These are phyloP conservation scores for Juglanconis oblonga DNA, from an alignment of 2,329 filamentous ascomycete genomes.

Conservation along the genomic window DNA sequence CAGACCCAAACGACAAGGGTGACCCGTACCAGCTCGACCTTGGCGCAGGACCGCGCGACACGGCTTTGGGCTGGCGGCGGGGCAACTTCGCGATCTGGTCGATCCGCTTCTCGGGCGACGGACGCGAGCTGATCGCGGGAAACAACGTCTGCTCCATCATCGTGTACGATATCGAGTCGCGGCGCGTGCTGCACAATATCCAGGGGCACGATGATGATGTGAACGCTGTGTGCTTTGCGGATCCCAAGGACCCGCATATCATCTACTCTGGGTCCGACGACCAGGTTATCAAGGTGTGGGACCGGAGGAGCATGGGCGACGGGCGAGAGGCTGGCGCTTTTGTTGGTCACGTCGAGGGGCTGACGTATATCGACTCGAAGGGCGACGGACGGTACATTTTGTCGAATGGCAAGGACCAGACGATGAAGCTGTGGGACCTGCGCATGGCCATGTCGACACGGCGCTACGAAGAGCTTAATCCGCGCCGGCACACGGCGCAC, in stretches of 20 bases:
- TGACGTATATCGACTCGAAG: constrained; percentile 69
- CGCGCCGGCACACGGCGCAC: constrained; percentile 48
- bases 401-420: constrained; percentile 93
- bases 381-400: constrained; percentile 78
- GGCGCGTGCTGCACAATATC: constrained; percentile 70
- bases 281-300: constrained; percentile 92
- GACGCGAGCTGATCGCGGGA: constrained; percentile 84
- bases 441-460: constrained; percentile 80
- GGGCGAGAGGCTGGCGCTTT: constrained; percentile 67
- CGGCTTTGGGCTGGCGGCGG: constrained; percentile 29
- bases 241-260: constrained; percentile 84
- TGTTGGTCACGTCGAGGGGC: constrained; percentile 62
- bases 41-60: constrained; percentile 36
- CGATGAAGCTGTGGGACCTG: constrained; percentile 95
- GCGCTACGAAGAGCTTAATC: constrained; percentile 55
- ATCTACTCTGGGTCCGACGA: constrained; percentile 96
- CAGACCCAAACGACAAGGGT: constrained; percentile 76
- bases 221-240: constrained; percentile 94
- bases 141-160: constrained; percentile 77
- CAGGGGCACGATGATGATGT: constrained; percentile 83
- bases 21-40: constrained; percentile 81
- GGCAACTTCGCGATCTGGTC: constrained; percentile 73
- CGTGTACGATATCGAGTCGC: constrained; percentile 87
- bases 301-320: constrained; percentile 87
- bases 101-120: constrained; percentile 87